phyloP scores from a whole-genome alignment of 2,329 filamentous ascomycete species.

The Madurella mycetomatis region DNA sequence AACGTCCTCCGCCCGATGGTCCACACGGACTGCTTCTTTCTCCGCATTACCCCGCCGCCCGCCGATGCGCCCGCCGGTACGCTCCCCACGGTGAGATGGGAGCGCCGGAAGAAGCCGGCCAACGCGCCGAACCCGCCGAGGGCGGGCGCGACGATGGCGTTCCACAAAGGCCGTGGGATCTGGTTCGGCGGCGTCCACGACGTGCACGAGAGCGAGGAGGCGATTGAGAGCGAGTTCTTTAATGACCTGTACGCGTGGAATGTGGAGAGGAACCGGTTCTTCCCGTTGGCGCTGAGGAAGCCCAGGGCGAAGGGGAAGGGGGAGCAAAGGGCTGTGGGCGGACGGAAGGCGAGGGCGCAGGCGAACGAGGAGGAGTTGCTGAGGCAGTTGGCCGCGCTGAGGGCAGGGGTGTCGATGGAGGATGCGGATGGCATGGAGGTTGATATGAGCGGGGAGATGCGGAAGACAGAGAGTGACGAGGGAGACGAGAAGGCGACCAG shows the following conservation, averaged over 20 bases:
- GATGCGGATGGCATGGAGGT: constrained; percentile 40
- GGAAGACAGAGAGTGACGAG: constrained; percentile 37
- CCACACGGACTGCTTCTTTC: constrained; percentile 92
- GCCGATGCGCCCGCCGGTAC: constrained; percentile 61
- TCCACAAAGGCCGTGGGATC: constrained; percentile 89
- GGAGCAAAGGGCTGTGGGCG: constrained; percentile 47
- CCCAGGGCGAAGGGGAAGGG: constrained; percentile 62
- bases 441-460: constrained; percentile 40
- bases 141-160: constrained; percentile 88
- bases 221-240: constrained; percentile 97
- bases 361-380: constrained; percentile 90
- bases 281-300: constrained; percentile 73
- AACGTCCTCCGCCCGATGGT: constrained; percentile 81
- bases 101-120: constrained; percentile 84
- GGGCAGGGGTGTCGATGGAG: constrained; percentile 64
- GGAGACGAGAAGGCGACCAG: constrained; percentile 53
- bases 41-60: constrained; percentile 71
- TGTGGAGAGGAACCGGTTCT: constrained; percentile 91
- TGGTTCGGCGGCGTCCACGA: constrained; percentile 93
- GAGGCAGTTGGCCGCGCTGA: constrained; percentile 77
- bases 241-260: constrained; percentile 91
- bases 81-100: constrained; percentile 77
- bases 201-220: constrained; percentile 85
- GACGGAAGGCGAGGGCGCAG: constrained; percentile 69
- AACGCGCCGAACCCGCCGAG: constrained; percentile 81